Conservation (phyloP, 75 land plant species). For the Sequoia sempervirens region DNA sequence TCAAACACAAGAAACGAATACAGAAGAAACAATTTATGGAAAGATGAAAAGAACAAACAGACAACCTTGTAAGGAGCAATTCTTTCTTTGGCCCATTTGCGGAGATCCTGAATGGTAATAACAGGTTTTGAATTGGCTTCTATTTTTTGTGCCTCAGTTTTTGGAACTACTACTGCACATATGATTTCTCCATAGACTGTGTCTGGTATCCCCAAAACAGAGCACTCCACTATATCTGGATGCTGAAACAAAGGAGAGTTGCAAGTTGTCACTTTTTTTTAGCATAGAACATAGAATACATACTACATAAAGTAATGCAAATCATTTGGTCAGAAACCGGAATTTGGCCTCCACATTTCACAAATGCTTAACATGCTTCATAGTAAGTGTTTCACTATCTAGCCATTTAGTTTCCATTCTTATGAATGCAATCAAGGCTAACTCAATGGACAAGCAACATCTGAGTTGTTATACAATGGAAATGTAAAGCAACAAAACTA, state of each 20-base stretch:
- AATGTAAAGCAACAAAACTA: background rate
- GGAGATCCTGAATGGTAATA: constrained; percentile 62
- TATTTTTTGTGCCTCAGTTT: constrained; percentile 32
- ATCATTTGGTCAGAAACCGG: background rate
- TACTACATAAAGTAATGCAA: background rate
- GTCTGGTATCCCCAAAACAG: constrained; percentile 87
- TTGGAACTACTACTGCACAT: constrained; percentile 67
- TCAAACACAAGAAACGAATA: background rate
- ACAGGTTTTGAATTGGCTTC: constrained; percentile 47
- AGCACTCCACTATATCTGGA: constrained; percentile 79
- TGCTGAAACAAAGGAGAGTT: constrained; percentile 51
- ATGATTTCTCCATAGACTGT: constrained; percentile 82
- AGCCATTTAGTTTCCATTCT: background rate
- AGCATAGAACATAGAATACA: background rate
- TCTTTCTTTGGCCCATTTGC: constrained; percentile 76
- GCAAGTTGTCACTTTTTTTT: background rate
- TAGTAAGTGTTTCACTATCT: background rate
- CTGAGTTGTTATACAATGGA: no score
- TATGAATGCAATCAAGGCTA: background rate
- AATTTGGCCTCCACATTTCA: background rate
- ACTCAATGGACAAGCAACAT: no score
- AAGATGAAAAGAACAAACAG: background rate
- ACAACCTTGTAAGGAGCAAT: constrained; percentile 97
- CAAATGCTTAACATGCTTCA: background rate
- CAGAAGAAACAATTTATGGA: background rate